Conservation (phyloP, 2,329 filamentous ascomycete genomes). For the Penicillium sp. region DNA sequence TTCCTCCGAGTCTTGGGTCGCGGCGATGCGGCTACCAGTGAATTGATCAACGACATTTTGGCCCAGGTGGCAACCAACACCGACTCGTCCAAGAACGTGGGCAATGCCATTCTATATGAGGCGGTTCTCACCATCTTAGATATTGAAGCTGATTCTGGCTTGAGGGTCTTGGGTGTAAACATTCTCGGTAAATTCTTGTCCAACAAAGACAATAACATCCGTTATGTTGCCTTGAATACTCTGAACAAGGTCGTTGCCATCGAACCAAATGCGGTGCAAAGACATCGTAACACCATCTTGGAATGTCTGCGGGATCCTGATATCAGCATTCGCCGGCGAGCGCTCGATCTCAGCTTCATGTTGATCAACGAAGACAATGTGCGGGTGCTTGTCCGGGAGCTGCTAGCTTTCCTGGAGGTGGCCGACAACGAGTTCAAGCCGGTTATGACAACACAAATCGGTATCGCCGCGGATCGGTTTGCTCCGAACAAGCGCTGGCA, state of each 20-base stretch:
- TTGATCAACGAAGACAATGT: slow-evolving; percentile 97
- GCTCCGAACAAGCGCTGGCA: slow-evolving; percentile 98
- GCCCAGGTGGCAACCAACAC: slow-evolving; percentile 98
- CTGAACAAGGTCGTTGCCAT: slow-evolving; percentile 97
- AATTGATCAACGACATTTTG: slow-evolving; percentile 97
- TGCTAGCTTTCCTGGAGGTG: slow-evolving; percentile 92
- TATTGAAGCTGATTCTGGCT: slow-evolving; percentile 93
- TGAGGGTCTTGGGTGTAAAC: slow-evolving; percentile 93
- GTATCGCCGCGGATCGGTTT: slow-evolving; percentile 92
- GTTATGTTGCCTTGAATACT: slow-evolving; percentile 96
- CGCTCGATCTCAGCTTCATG: slow-evolving; percentile 96
- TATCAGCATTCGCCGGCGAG: slow-evolving; percentile 93
- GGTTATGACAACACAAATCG: slow-evolving; percentile 97
- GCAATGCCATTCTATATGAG: slow-evolving; percentile 97
- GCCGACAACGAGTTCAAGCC: slow-evolving; percentile 99
- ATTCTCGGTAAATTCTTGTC: slow-evolving; percentile 97
- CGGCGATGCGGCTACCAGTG: slow-evolving; percentile 83
- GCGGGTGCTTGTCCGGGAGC: slow-evolving; percentile 85
- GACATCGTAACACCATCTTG: slow-evolving; percentile 94
- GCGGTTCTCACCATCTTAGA: slow-evolving; percentile 95
- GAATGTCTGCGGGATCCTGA: slow-evolving; percentile 96
- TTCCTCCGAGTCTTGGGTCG: slow-evolving; percentile 82
- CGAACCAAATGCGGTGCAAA: slow-evolving; percentile 94
- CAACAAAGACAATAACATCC: slow-evolving; percentile 99
- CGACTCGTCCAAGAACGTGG: slow-evolving; percentile 96